Evolutionary conservation across 2,329 filamentous ascomycete species (phyloP), one percentile per base, ranked within the genome.

Genomic region (Ascochyta koolunga): DNA sequence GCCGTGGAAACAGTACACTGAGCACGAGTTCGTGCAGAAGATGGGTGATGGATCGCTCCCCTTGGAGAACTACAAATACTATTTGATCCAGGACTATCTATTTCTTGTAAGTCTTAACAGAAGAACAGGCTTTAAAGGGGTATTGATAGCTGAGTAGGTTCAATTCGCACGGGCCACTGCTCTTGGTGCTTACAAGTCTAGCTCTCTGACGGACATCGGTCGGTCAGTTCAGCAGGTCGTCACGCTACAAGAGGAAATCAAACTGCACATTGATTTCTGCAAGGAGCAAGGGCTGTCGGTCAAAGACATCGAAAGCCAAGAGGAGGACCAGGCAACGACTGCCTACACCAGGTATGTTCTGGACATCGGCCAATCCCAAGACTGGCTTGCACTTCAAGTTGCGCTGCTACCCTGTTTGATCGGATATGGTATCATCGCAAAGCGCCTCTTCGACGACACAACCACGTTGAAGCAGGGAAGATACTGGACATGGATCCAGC

Each of bases 401-500:
- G 88, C 91, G 4, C 81, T 97, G 48, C 86, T 93, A 13, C 92
- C 93, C 0, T 97, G 93, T 70, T 80, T 96, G 27, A 83, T 97
- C n/a, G 93, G 93, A 36, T 97, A 98, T 72, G 88, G 88, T 9
- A 85, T 85, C 50, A 90, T 96, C 55, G 93, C 90, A 5, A 82
- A 82, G 65, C 83, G 90, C 65, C 80, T 96, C 3, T 81, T 86
- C 64, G 79, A 79, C 13, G 86, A 89, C 57, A 77, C 82, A 42
- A 79, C 78, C n/a, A 89, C 86, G 31, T 66, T 78, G 42, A 80
- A 81, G 33, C 80, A 88, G 11, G 85, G 80, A 0, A 80, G 77
- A 16, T 98, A 96, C 77, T 95, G 89, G 88, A 83, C 86, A 39
- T 98, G 93, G 93, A 91, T 98, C 61, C 82, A 93, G 70, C 96